Evolutionary conservation across 2,329 filamentous ascomycete genomes (phyloP), one percentile per base, ranked within the genome.

Genomic region (Colletotrichum sp.): DNA sequence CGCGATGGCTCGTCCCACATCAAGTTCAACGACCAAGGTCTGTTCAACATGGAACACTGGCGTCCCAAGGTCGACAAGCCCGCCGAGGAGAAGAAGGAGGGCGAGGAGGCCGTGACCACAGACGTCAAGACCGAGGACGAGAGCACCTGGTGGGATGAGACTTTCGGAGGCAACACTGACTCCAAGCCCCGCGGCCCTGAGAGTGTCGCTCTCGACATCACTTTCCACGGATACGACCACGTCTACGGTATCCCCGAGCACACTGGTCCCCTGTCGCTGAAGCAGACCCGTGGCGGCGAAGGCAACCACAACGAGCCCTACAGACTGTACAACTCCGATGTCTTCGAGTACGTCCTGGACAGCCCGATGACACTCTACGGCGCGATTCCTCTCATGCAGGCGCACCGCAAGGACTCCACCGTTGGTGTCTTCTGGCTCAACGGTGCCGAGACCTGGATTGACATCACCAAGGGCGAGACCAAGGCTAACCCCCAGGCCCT

Each of bases 361-460:
- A 98, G 96, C 84, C 96, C 97, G 1, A 99, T 99, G 97, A 98
- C 97, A 1, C 90, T 99, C 3, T 99, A 99, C 82, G 97, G 97
- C n/a, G 89, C 96, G 9, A 98, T 99, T 80, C 97, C 97, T 3
- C 95, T 98, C 82, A 98, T 99, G 95, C 97, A 98, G 85, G 97
- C 97, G 22, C 96, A 99, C 82, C 94, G 94, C 80, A 98, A 96
- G 84, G 94, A 94, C 81, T 98, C 96, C 0, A 97, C 95, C 1
- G 96, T 98, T 34, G 97, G 96, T 77, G 93, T 99, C 16, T 98
- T 99, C 85, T 99, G 97, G 97, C 90, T 99, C 72, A 99, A 98
- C 83, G 95, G 93, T 67, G 97, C 97, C 5, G 97, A 99, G 87
- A 98, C 96, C 1, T 99, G 97, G 97, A 91, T 99, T 69, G 97